These are phyloP conservation scores for Colletotrichum sp. DNA, from an alignment of 2,329 filamentous ascomycete genomes.

Conservation along the genomic window DNA sequence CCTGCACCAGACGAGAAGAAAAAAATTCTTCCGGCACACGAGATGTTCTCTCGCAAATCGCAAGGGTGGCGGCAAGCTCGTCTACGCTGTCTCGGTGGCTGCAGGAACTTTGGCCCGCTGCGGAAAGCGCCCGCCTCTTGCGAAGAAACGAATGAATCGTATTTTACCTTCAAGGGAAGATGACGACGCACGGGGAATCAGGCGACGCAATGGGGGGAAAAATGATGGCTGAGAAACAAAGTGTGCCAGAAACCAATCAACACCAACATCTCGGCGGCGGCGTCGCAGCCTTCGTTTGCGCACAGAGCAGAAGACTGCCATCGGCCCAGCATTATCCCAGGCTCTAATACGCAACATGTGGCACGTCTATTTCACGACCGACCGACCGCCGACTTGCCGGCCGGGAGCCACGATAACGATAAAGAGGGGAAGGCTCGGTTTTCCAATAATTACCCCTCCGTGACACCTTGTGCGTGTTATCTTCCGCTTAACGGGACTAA, in stretches of 20 bases:
- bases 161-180: not conserved
- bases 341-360: not conserved
- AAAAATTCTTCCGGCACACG: not conserved
- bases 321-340: not conserved
- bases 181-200: not conserved
- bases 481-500: not conserved
- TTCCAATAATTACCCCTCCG: not conserved
- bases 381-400: constrained; percentile 3
- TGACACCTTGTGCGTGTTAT: not conserved
- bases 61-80: not conserved
- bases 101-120: not conserved
- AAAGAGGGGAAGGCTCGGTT: not conserved
- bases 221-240: not conserved
- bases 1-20: not conserved
- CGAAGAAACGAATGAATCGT: not conserved
- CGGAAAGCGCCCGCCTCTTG: not conserved
- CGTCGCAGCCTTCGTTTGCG: not conserved
- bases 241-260: not conserved
- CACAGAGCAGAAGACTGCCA: not conserved
- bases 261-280: not conserved
- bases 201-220: not conserved
- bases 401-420: not conserved
- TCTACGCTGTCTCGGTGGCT: not conserved
- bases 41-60: not conserved
- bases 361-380: not conserved